phyloP scores from a whole-genome alignment of 2,329 filamentous ascomycete species.

The Ophiostoma pallidulum region DNA sequence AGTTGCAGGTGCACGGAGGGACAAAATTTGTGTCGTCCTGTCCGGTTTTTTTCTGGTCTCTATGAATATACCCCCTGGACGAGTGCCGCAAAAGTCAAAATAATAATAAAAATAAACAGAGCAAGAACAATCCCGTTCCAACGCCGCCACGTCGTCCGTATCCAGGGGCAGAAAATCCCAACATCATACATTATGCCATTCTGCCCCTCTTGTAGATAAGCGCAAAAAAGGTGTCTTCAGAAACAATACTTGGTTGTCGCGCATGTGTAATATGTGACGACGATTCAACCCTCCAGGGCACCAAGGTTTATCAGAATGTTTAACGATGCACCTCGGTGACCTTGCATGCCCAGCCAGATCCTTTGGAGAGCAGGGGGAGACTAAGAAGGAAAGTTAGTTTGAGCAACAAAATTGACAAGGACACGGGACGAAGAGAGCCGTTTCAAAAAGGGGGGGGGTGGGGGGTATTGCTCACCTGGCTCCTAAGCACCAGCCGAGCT shows the following conservation, averaged over 20 bases:
- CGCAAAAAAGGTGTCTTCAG: too few relatives aligned
- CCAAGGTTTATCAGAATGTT: background rate
- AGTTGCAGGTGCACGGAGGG: too few relatives aligned
- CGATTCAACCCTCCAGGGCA: too few relatives aligned
- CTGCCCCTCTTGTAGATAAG: background rate
- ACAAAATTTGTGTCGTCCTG: background rate
- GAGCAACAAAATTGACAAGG: background rate
- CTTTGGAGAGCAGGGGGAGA: conserved; percentile 70
- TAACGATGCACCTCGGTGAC: conserved; percentile 59
- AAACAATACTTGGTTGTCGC: too few relatives aligned
- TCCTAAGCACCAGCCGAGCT: conserved; percentile 95
- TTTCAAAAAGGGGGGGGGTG: background rate
- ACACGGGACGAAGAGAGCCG: background rate
- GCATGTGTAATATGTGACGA: too few relatives aligned
- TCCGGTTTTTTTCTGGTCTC: background rate
- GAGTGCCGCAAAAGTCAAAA: background rate
- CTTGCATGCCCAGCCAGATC: conserved; percentile 85
- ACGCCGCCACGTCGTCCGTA: conserved; percentile 5
- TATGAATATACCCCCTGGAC: background rate
- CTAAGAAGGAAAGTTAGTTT: conserved; percentile 33
- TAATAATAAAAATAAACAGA: background rate
- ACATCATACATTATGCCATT: background rate
- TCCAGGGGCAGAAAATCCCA: background rate
- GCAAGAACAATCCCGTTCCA: conserved; percentile 1
- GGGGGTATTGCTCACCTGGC: conserved; percentile 64